These are phyloP conservation scores for Penicillium expansum DNA, from an alignment of 2,329 filamentous ascomycete genomes.

Conservation along the genomic window DNA sequence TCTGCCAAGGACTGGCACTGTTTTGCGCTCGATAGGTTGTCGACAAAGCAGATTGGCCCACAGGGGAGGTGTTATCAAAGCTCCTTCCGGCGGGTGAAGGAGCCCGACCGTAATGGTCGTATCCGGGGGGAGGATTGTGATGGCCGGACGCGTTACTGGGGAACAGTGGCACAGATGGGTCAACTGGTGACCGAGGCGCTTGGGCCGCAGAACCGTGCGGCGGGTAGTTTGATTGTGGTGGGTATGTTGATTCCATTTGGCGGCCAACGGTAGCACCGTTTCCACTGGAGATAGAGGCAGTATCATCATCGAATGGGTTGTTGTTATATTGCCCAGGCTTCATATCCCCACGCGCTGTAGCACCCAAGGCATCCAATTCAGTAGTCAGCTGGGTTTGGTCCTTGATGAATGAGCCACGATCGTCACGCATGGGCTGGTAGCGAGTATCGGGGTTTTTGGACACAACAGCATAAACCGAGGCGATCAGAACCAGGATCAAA, in stretches of 20 bases:
- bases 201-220: conserved; percentile 33
- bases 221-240: conserved; percentile 23
- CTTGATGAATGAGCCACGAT: conserved; percentile 96
- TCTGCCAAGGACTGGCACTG: conserved; percentile 62
- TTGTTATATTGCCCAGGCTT: conserved; percentile 59
- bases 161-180: conserved; percentile 48
- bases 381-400: conserved; percentile 83
- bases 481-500: conserved; percentile 75
- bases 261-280: conserved; percentile 50
- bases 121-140: conserved; percentile 42
- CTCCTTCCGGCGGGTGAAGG: conserved; percentile 36
- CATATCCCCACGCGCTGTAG: conserved; percentile 77
- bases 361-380: conserved; percentile 84
- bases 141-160: conserved; percentile 42
- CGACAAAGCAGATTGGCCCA: conserved; percentile 31
- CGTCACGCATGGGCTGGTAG: conserved; percentile 95
- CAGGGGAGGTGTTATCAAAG: conserved; percentile 31
- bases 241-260: conserved; percentile 30
- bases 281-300: conserved; percentile 61
- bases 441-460: conserved; percentile 92
- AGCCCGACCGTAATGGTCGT: conserved; percentile 30
- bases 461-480: conserved; percentile 74
- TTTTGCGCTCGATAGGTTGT: conserved; percentile 47
- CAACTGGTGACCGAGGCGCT: conserved; percentile 50
- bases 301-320: conserved; percentile 67